Percentiles rank a stretch among this genome's conserved stretches.
These are phyloP conservation scores for Paecilomyces fulvus DNA, from an alignment of 2,329 filamentous ascomycete species.

Conservation along the genomic window DNA sequence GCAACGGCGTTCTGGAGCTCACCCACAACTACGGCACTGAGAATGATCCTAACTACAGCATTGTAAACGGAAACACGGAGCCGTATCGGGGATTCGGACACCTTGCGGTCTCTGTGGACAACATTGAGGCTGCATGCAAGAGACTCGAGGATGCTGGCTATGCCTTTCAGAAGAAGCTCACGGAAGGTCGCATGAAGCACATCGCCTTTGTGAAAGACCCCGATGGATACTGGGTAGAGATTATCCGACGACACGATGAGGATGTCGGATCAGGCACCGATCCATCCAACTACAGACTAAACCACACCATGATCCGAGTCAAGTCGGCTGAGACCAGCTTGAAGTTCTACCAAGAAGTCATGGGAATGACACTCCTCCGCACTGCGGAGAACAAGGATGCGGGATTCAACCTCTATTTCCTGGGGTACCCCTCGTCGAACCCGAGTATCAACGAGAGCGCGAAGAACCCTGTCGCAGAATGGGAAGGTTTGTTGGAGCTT, in stretches of 20 bases:
- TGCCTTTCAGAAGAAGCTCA: conserved; percentile 88
- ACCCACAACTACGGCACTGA: conserved; percentile 84
- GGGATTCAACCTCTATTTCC: conserved; percentile 86
- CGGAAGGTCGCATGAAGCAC: conserved; percentile 74
- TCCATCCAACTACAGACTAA: conserved; percentile 60
- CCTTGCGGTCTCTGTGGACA: conserved; percentile 72
- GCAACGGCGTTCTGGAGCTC: conserved; percentile 84
- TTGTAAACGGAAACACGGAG: conserved; percentile 86
- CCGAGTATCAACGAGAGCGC: conserved; percentile 42
- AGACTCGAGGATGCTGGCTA: conserved; percentile 85
- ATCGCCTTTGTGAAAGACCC: conserved; percentile 90
- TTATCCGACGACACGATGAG: conserved; percentile 61
- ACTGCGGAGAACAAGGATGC: conserved; percentile 61
- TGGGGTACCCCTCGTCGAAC: conserved; percentile 63
- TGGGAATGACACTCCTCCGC: conserved; percentile 79
- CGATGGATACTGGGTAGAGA: conserved; percentile 64
- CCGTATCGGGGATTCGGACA: conserved; percentile 79
- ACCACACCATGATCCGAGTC: conserved; percentile 75
- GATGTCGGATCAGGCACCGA: conserved; percentile 67
- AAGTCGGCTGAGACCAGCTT: conserved; percentile 69
- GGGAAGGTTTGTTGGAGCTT: conserved; percentile 80
- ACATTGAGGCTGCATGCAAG: conserved; percentile 82
- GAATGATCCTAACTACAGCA: conserved; percentile 66
- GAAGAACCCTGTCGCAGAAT: conserved; percentile 52
- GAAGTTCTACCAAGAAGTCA: conserved; percentile 72